These are phyloP conservation scores for Mychonastes homosphaera DNA, from an alignment of 139 green algal species.

Conservation along the genomic window DNA sequence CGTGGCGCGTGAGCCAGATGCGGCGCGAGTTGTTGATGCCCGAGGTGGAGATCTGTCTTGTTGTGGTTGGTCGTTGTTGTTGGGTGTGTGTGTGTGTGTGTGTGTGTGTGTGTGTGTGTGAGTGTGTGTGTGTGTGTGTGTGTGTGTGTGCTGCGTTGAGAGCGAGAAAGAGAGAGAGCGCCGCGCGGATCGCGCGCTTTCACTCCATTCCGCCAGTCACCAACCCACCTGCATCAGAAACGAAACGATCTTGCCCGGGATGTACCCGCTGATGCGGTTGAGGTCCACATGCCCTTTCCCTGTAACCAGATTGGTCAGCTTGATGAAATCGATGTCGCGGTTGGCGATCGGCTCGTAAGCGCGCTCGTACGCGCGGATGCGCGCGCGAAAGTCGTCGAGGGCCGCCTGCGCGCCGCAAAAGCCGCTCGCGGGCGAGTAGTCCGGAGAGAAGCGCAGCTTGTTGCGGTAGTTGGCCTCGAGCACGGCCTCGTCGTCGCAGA, in stretches of 20 bases:
- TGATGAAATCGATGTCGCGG: slow-evolving; percentile 87
- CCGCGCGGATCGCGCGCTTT: background rate
- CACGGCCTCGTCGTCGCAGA: slow-evolving; percentile 77
- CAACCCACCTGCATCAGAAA: slow-evolving; percentile 81
- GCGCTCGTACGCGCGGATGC: slow-evolving; percentile 79
- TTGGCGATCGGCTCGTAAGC: slow-evolving; percentile 88
- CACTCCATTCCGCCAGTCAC: background rate
- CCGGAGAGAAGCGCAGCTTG: slow-evolving; percentile 75
- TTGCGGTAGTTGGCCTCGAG: slow-evolving; percentile 82
- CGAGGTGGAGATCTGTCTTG: slow-evolving; percentile 59
- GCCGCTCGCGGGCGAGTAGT: slow-evolving; percentile 54
- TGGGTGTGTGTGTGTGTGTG: background rate
- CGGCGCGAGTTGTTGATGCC: slow-evolving; percentile 49
- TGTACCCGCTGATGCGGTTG: slow-evolving; percentile 94
- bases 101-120: background rate
- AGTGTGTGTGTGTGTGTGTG: background rate
- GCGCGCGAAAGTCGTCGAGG: slow-evolving; percentile 67
- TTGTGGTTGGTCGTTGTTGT: background rate
- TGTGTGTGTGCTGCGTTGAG: too few relatives aligned
- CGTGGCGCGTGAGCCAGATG: slow-evolving; percentile 80
- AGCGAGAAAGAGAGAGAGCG: background rate
- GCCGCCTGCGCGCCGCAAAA: slow-evolving; percentile 25
- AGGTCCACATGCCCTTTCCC: slow-evolving; percentile 62
- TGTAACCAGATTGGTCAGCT: slow-evolving; percentile 46
- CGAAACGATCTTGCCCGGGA: slow-evolving; percentile 89